phyloP scores from a whole-genome alignment of 1,284 basidiomycete genomes.

The Trichosporon sp. region DNA sequence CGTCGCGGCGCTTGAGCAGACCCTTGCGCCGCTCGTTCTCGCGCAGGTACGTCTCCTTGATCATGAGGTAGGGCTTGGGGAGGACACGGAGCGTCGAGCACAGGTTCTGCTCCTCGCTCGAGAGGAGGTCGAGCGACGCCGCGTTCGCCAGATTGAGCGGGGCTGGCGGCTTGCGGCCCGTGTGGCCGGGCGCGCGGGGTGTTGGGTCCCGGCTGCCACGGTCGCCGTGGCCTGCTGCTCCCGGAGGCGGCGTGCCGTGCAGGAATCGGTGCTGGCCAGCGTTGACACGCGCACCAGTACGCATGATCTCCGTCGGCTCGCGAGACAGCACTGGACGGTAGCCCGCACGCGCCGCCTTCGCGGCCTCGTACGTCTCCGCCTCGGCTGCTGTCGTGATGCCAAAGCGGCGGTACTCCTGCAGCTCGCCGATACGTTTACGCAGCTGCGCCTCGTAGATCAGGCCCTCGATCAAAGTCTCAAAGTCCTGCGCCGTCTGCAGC shows the following conservation, averaged over 20 bases:
- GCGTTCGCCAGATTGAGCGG: constrained; percentile 82
- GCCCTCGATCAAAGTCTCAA: constrained; percentile 80
- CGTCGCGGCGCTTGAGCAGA: constrained; percentile 74
- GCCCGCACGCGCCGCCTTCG: constrained; percentile 55
- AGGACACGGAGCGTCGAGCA: constrained; percentile 81
- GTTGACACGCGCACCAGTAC: constrained; percentile 37
- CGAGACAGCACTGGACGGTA: constrained; percentile 35
- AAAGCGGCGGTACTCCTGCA: constrained; percentile 79
- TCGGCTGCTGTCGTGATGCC: constrained; percentile 77
- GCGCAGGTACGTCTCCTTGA: constrained; percentile 84
- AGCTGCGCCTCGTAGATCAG: constrained; percentile 82
- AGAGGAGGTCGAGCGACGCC: constrained; percentile 78
- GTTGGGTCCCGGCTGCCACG: constrained; percentile 22
- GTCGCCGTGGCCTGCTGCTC: constrained; percentile 24
- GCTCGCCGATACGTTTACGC: constrained; percentile 75
- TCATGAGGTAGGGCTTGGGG: constrained; percentile 83
- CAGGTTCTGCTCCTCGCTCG: constrained; percentile 75
- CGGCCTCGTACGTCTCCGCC: constrained; percentile 77
- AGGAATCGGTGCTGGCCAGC: constrained; percentile 43
- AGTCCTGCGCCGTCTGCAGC: constrained; percentile 86
- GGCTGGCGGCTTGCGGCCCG: constrained; percentile 35
- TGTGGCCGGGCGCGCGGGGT: constrained; percentile 23
- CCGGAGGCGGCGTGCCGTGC: constrained; percentile 25
- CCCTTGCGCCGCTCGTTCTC: constrained; percentile 86
- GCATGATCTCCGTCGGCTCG: constrained; percentile 33